Conservation (phyloP, 495 filamentous ascomycete genomes). For the Trichoderma orchidacearum region DNA sequence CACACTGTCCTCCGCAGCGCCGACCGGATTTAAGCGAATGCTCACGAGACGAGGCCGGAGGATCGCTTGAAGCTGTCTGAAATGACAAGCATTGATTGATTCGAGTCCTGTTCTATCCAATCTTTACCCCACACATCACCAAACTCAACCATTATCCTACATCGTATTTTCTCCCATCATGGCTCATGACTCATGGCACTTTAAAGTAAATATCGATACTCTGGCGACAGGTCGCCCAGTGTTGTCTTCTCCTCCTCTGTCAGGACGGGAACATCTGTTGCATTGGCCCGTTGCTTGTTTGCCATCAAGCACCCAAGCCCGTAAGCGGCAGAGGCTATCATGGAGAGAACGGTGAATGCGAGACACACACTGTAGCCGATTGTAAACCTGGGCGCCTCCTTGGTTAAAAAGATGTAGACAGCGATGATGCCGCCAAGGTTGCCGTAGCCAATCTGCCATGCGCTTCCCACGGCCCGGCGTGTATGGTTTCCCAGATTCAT, state of each 20-base stretch:
- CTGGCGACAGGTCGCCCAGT: constrained; percentile 48
- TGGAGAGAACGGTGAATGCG: constrained; percentile 44
- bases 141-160: neutral
- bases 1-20: no score
- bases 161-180: neutral
- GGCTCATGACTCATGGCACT: neutral
- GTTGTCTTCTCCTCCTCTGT: constrained; percentile 64
- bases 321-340: constrained; percentile 47
- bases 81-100: no score
- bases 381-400: constrained; percentile 56
- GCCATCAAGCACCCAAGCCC: constrained; percentile 46
- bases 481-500: constrained; percentile 89
- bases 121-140: neutral
- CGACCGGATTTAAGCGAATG: no score
- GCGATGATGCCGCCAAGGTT: constrained; percentile 90
- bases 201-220: constrained; percentile 30
- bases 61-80: no score
- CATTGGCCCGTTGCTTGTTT: constrained; percentile 53
- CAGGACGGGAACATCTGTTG: constrained; percentile 35
- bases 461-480: constrained; percentile 65
- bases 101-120: neutral
- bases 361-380: constrained; percentile 71
- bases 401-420: constrained; percentile 63
- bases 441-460: constrained; percentile 88
- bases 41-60: no score